These are phyloP conservation scores for Mycena galericulata DNA, from an alignment of 768 basidiomycete species.

Conservation along the genomic window DNA sequence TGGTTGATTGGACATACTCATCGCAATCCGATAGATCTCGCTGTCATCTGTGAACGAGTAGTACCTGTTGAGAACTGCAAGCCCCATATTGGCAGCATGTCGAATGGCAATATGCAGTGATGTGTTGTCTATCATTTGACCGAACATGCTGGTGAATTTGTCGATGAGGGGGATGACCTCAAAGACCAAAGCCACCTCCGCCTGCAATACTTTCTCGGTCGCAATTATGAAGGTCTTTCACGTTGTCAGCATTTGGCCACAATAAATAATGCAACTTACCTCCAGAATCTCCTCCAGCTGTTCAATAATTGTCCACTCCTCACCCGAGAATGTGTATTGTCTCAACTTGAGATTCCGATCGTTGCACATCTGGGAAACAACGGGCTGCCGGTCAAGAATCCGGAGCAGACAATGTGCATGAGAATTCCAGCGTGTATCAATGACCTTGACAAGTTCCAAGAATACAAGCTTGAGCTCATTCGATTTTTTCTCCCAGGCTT, in stretches of 20 bases:
- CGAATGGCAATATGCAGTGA: slow-evolving; percentile 4
- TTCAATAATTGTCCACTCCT: slow-evolving; percentile 6
- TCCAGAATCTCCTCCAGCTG: slow-evolving; percentile 6
- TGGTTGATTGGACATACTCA: slow-evolving; percentile 12
- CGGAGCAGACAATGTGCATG: slow-evolving; percentile 6
- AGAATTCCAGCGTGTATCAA: slow-evolving; percentile 1
- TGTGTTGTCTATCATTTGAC: slow-evolving; percentile 15
- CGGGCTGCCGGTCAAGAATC: not conserved
- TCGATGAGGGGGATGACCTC: slow-evolving; percentile 14
- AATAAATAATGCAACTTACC: not conserved
- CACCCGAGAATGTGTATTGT: slow-evolving; percentile 6
- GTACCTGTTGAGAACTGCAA: slow-evolving; percentile 9
- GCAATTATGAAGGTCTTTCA: slow-evolving; percentile 2
- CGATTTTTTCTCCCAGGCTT: slow-evolving; percentile 2
- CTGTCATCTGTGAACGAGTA: slow-evolving; percentile 8
- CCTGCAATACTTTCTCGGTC: not conserved
- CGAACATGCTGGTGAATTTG: slow-evolving; percentile 8
- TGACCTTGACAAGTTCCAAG: slow-evolving; percentile 2
- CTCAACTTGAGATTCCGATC: not conserved
- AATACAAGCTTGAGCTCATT: not conserved
- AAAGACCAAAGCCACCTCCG: slow-evolving; percentile 8
- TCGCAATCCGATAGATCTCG: slow-evolving; percentile 9
- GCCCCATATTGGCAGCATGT: slow-evolving; percentile 11
- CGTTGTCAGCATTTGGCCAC: not conserved
- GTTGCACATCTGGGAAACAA: slow-evolving; percentile 2